Conservation (phyloP, 139 green algal species). For the Volvox africanus region DNA sequence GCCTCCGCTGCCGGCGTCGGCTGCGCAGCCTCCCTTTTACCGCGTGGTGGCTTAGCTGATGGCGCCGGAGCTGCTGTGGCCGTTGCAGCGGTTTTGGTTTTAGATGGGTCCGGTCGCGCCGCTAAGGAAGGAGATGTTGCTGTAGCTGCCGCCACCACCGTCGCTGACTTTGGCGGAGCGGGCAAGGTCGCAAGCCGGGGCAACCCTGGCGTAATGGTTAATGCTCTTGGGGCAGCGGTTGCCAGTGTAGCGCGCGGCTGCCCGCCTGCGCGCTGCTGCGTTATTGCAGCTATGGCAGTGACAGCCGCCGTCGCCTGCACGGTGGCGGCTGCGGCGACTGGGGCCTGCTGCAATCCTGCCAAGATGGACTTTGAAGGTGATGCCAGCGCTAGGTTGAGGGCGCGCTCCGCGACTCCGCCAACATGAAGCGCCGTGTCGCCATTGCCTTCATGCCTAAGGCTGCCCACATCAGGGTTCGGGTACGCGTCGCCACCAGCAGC, state of each 20-base stretch:
- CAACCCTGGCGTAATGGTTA: not conserved
- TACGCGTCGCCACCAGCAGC: not conserved
- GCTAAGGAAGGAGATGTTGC: not conserved
- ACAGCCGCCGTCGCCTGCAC: not conserved
- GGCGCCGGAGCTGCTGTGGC: not conserved
- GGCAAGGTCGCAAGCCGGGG: not conserved
- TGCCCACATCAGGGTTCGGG: not conserved
- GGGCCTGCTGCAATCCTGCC: not conserved
- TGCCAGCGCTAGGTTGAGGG: not conserved
- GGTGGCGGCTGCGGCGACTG: not conserved
- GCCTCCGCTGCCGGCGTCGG: not conserved
- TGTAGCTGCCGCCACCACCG: not conserved
- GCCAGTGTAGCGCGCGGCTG: not conserved
- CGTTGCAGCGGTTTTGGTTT: not conserved
- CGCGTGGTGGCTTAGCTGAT: not conserved
- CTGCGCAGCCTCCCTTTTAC: not conserved
- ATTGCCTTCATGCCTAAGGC: not conserved
- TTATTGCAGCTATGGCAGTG: not conserved
- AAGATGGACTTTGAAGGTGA: not conserved
- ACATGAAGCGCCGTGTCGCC: not conserved
- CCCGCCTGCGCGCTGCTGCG: not conserved
- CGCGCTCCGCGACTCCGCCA: not conserved
- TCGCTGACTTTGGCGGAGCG: not conserved
- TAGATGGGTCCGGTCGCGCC: not conserved
- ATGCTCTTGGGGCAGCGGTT: not conserved